Base-by-base conservation (phyloP, 306 rosid genomes). In the barrel medic (Medicago truncatula) region DNA sequence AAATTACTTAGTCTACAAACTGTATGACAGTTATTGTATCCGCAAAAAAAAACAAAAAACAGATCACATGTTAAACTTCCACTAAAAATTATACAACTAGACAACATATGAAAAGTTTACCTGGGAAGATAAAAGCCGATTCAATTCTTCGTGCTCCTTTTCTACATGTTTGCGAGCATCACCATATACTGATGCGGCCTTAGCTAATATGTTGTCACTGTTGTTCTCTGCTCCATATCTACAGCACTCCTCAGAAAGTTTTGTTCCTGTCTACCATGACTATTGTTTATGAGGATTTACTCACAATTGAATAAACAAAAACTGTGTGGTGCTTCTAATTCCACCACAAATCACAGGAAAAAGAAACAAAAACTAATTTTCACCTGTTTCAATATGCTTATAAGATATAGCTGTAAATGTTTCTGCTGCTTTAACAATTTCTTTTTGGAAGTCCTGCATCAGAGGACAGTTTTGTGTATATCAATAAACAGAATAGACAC, bases 161-260 rank as follows among this genome's bases (percentile, higher is more conserved):
- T 92, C 99, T 56, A 95, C 93, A 66, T 95, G 99, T 86, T 92
- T 88, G 62, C 92, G 91, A 76, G 98, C 90, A 82, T 95, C 99
- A 8, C 98, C 99, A 82, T 92, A 92, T 78, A 95, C 87, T 20
- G 98, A 90, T 66, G 99, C 92, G 17, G 96, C 97, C 87, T 92
- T 92, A n/a, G 99, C 92, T 67, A 95, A 85, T 73, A 95, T 85
- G 70, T 86, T 84, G 73, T 92, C 99, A 56, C 65, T 71, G 52
- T 74, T 77, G 82, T 92, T 95, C 88, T 89, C 96, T 77, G 96
- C 92, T 84, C 99, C 99, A 79, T 92, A 95, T 87, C 44, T 90
- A 88, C 97, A 89, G 88, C 99, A 95, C 76, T 92, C 98, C 85
- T 92, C 99, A 74, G 98, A 95, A 82, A 95, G 89, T 85, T 95